Percentiles rank a stretch among this genome's conserved stretches.
phyloP scores from a whole-genome alignment of 257 asterid species.

The Cordia subcordata region DNA sequence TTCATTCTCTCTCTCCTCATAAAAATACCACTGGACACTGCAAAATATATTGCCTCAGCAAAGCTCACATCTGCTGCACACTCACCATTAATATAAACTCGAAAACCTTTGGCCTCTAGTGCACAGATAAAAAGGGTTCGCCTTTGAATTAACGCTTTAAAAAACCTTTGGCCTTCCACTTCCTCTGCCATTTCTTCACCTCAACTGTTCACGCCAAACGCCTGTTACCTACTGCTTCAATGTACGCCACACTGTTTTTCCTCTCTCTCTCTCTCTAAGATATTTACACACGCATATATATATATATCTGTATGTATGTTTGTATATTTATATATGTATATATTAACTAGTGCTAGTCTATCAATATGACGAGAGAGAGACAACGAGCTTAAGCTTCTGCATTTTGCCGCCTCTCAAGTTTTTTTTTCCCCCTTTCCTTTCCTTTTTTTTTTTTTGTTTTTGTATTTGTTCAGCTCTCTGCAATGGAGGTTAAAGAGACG shows the following conservation, averaged over 20 bases:
- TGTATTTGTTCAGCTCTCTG: not conserved
- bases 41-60: constrained; percentile 17
- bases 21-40: constrained; percentile 16
- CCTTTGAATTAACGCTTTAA: too few relatives aligned
- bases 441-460: not conserved
- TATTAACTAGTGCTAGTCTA: not conserved
- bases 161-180: too few relatives aligned
- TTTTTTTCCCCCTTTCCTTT: not conserved
- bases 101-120: too few relatives aligned
- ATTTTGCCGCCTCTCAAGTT: constrained; percentile 5
- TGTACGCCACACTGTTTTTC: not conserved
- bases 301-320: too few relatives aligned
- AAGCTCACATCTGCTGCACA: constrained; percentile 23
- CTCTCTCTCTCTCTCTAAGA: constrained; percentile 18
- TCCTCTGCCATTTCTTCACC: constrained; percentile 50
- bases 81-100: too few relatives aligned
- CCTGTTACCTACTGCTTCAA: constrained; percentile 42
- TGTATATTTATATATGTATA: not conserved
- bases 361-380: not conserved
- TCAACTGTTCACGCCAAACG: constrained; percentile 94
- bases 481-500: constrained; percentile 19
- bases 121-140: too few relatives aligned
- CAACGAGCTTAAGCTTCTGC: not conserved
- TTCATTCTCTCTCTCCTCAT: constrained; percentile 13
- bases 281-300: not conserved